phyloP scores from a whole-genome alignment of 2,329 filamentous ascomycete species.

The Cladosporium sp. region DNA sequence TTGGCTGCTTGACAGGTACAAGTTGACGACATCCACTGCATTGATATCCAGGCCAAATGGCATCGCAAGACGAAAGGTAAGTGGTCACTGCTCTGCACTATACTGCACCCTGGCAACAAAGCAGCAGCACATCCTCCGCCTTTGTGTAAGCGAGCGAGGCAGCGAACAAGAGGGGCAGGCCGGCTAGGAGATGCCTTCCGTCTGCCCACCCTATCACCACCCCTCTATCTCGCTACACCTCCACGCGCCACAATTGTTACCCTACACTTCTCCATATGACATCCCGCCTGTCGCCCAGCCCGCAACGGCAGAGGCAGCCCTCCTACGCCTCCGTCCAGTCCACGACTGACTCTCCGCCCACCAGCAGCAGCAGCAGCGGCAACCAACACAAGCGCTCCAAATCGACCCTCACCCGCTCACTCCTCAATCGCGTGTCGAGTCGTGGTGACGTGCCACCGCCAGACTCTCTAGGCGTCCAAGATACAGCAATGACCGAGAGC shows the following conservation, averaged over 20 bases:
- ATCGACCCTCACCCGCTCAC: slow-evolving; percentile 53
- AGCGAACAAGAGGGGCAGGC: slow-evolving; percentile 7
- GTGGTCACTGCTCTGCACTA: slow-evolving; percentile 1
- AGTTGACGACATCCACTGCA: not conserved
- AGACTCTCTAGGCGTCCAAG: not conserved
- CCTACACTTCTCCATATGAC: slow-evolving; percentile 5
- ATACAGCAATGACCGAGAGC: slow-evolving; percentile 62
- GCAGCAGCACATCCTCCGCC: not conserved
- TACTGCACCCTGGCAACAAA: not conserved
- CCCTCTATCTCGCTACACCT: slow-evolving; percentile 2
- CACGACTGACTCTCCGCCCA: not conserved
- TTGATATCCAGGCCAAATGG: not conserved
- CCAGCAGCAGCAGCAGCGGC: slow-evolving; percentile 8
- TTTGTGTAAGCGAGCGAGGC: slow-evolving; percentile 5
- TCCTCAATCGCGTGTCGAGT: slow-evolving; percentile 53
- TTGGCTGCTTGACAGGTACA: not conserved
- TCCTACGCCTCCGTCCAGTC: not conserved
- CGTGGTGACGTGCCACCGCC: slow-evolving; percentile 41
- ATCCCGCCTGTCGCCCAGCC: slow-evolving; percentile 15
- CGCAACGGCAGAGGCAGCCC: slow-evolving; percentile 15
- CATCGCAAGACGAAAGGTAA: slow-evolving; percentile 6
- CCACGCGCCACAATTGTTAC: not conserved
- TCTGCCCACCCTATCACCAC: not conserved
- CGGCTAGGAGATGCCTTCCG: not conserved
- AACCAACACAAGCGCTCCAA: slow-evolving; percentile 55